Conservation (phyloP, 352 stramenopile species). For the Sclerospora graminicola region DNA sequence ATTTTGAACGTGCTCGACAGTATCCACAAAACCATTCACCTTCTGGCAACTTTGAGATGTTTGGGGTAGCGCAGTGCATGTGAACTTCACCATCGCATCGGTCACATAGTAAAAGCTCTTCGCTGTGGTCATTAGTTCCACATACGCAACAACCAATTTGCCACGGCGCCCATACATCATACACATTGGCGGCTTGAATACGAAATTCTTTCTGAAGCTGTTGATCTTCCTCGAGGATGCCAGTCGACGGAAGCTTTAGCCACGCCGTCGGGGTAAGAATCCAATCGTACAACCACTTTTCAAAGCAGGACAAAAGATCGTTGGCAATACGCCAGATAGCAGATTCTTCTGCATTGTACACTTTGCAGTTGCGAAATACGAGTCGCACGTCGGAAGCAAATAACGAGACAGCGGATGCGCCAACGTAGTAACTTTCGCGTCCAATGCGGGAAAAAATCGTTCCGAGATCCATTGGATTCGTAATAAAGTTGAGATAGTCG, state of each 20-base stretch:
- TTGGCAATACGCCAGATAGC: conserved; percentile 74
- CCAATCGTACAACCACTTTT: conserved; percentile 86
- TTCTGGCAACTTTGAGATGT: conserved; percentile 56
- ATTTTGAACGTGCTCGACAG: conserved; percentile 45
- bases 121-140: conserved; percentile 59
- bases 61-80: conserved; percentile 71
- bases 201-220: conserved; percentile 52
- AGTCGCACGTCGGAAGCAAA: conserved; percentile 80
- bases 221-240: conserved; percentile 33
- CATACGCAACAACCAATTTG: conserved; percentile 71
- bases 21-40: conserved; percentile 80
- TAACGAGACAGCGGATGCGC: conserved; percentile 50
- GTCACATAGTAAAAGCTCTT: conserved; percentile 75
- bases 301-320: conserved; percentile 61
- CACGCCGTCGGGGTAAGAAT: conserved; percentile 65
- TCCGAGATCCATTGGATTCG: conserved; percentile 84
- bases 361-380: conserved; percentile 83
- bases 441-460: conserved; percentile 59
- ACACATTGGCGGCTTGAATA: conserved; percentile 42
- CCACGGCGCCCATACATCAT: conserved; percentile 72
- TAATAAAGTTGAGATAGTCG: conserved; percentile 82
- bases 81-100: conserved; percentile 84
- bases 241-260: conserved; percentile 55
- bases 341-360: conserved; percentile 73
- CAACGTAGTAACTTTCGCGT: conserved; percentile 77